Conservation (phyloP, 2,329 filamentous ascomycete genomes). For the Rugonectria rugulosa region DNA sequence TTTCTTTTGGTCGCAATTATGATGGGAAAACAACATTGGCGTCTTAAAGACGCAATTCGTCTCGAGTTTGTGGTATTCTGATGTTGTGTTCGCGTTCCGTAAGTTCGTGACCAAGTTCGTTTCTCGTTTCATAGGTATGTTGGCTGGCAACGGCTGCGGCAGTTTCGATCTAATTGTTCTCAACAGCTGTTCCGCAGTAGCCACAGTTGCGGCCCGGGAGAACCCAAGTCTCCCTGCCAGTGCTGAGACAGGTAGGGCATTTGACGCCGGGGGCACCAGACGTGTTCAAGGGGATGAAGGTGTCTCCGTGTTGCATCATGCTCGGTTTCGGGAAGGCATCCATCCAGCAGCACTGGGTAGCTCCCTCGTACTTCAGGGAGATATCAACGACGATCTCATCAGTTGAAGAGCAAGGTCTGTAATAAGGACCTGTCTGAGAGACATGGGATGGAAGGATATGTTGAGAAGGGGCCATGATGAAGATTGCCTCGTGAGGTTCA, state of each 20-base stretch:
- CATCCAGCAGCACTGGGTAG: too few species aligned
- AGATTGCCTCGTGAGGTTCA: conserved; percentile 1
- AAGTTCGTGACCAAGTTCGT: neutral
- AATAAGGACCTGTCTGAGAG: too few species aligned
- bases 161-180: conserved; percentile 16
- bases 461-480: conserved; percentile 23
- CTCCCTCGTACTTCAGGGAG: too few species aligned
- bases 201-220: conserved; percentile 60
- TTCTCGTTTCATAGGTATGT: too few species aligned
- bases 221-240: conserved; percentile 63
- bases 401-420: too few species aligned
- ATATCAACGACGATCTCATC: too few species aligned
- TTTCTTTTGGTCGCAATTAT: neutral
- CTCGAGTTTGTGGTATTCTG: neutral
- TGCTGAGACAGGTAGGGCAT: conserved; percentile 58
- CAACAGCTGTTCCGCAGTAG: conserved; percentile 57
- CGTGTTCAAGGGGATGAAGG: conserved; percentile 14
- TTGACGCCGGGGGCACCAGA: conserved; percentile 56
- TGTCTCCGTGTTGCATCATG: neutral
- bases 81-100: neutral
- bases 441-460: conserved; percentile 2
- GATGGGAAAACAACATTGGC: neutral
- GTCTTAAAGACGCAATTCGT: neutral
- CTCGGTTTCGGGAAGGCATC: too few species aligned
- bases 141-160: too few species aligned